phyloP scores from a whole-genome alignment of 164 flowering plant genomes.

The Dillenia turbinata region DNA sequence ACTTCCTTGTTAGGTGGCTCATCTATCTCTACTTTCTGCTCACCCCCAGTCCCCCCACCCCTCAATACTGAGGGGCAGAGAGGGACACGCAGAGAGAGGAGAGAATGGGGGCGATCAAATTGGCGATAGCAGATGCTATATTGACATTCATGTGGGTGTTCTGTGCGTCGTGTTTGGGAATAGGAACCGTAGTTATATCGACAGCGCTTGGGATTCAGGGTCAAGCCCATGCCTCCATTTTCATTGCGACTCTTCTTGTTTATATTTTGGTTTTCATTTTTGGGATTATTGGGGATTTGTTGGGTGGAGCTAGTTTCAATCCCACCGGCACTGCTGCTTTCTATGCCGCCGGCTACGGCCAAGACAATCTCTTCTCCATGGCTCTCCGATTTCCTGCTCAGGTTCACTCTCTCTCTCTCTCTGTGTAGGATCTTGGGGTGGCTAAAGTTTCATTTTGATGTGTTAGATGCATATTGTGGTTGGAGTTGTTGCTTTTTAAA shows the following conservation, averaged over 20 bases:
- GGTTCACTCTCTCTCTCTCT: conserved; percentile 28
- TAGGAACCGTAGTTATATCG: conserved; percentile 31
- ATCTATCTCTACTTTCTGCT: no score
- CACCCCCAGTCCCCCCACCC: no score
- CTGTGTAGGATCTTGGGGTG: background rate
- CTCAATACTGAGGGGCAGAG: background rate
- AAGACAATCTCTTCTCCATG: conserved; percentile 56
- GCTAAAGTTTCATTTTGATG: background rate
- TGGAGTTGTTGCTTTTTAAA: no score
- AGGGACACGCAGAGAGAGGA: background rate
- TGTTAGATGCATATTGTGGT: background rate
- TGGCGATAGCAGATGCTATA: conserved; percentile 51
- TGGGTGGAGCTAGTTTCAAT: conserved; percentile 84
- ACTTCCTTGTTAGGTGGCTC: no score
- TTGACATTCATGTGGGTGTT: conserved; percentile 75
- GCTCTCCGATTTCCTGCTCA: conserved; percentile 84
- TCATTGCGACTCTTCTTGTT: conserved; percentile 40
- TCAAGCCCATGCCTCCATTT: conserved; percentile 11
- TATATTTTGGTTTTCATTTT: conserved; percentile 47
- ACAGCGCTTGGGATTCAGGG: conserved; percentile 36
- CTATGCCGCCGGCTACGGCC: conserved; percentile 66
- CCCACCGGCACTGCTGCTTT: conserved; percentile 68
- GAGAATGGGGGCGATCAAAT: conserved; percentile 19
- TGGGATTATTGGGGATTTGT: conserved; percentile 32
- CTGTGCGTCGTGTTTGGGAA: conserved; percentile 46